Evolutionary conservation across 495 filamentous ascomycete genomes (phyloP).

Genomic region (Aspergillus sclerotioniger): DNA sequence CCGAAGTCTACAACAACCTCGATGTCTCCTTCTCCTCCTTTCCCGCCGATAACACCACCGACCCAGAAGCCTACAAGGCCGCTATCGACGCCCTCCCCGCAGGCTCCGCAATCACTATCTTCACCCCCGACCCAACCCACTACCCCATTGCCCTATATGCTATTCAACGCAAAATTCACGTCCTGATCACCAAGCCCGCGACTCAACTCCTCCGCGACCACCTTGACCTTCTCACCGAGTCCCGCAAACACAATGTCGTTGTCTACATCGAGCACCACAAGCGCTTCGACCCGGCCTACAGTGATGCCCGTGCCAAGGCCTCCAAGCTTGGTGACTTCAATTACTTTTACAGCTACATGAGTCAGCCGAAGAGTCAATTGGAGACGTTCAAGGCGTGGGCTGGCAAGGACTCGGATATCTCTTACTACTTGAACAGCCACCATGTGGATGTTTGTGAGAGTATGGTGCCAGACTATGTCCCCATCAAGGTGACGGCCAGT

Average conservation of each 20-base stretch:
- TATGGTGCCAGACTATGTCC: constrained; percentile 80
- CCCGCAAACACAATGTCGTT: constrained; percentile 74
- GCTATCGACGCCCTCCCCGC: constrained; percentile 82
- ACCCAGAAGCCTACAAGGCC: constrained; percentile 82
- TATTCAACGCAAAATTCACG: constrained; percentile 80
- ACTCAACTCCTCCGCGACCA: constrained; percentile 81
- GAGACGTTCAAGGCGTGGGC: constrained; percentile 98
- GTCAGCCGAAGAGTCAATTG: constrained; percentile 86
- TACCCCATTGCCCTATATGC: constrained; percentile 94
- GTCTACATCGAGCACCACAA: constrained; percentile 98
- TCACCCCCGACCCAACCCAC: constrained; percentile 92
- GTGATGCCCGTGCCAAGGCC: constrained; percentile 75
- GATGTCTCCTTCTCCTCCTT: constrained; percentile 81
- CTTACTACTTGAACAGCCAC: constrained; percentile 92
- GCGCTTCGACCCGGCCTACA: constrained; percentile 88
- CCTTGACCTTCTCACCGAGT: constrained; percentile 65
- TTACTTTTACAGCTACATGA: constrained; percentile 98
- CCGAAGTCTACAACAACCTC: constrained; percentile 79
- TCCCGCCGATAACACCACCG: constrained; percentile 65
- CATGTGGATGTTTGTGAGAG: constrained; percentile 88
- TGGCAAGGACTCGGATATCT: constrained; percentile 85
- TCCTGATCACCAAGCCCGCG: constrained; percentile 94
- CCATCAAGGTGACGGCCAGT: constrained; percentile 74
- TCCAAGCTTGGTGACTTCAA: constrained; percentile 83
- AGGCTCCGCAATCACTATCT: constrained; percentile 92